Conservation (phyloP, 345 rosid species). For the Citrus glauca region DNA sequence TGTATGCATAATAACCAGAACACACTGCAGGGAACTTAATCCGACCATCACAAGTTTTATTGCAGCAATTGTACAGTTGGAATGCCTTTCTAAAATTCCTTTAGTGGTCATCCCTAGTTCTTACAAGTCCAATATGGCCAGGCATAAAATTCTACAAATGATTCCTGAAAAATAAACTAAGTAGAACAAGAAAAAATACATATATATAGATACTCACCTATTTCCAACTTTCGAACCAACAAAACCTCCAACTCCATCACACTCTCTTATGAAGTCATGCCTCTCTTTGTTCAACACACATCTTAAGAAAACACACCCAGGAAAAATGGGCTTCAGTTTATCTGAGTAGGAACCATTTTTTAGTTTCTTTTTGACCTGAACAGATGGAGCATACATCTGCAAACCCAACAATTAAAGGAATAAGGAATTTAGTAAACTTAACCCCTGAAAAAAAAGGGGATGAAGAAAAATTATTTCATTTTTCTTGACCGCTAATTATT, state of each 20-base stretch:
- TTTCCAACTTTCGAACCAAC: slow-evolving; percentile 82
- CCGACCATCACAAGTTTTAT: not conserved
- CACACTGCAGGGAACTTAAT: not conserved
- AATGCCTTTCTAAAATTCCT: not conserved
- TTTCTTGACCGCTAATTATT: not conserved
- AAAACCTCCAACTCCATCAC: slow-evolving; percentile 79
- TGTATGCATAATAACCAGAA: not conserved
- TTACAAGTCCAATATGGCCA: not conserved
- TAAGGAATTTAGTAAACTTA: not conserved
- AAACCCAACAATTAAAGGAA: slow-evolving; percentile 9
- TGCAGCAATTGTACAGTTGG: not conserved
- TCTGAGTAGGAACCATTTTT: slow-evolving; percentile 63
- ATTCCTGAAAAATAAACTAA: not conserved
- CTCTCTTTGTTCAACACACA: slow-evolving; percentile 79
- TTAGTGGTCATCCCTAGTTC: not conserved
- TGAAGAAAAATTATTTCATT: not conserved
- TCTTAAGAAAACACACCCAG: slow-evolving; percentile 73
- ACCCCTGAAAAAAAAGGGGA: not conserved
- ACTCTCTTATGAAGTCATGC: slow-evolving; percentile 68
- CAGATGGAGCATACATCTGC: slow-evolving; percentile 79
- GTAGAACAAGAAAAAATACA: not conserved
- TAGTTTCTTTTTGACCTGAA: slow-evolving; percentile 59
- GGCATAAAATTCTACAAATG: not conserved
- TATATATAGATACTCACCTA: slow-evolving; percentile 41
- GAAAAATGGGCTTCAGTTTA: slow-evolving; percentile 65